phyloP scores from a whole-genome alignment of 164 flowering plant genomes.

The Chimonanthus praecox region DNA sequence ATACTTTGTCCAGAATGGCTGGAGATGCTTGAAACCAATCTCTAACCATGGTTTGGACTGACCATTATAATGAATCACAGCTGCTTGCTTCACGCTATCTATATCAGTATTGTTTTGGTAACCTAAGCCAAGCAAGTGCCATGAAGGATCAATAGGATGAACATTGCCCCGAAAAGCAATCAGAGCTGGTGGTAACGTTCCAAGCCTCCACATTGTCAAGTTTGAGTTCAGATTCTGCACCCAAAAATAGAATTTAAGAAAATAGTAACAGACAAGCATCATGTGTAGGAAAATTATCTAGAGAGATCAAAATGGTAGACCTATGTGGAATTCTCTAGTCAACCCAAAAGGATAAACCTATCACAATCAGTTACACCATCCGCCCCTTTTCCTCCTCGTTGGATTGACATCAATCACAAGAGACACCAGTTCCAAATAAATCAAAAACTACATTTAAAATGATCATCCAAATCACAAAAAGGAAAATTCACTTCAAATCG shows the following conservation, averaged over 20 bases:
- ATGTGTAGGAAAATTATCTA: neutral
- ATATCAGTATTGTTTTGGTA: slow-evolving; percentile 76
- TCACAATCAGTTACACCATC: no score
- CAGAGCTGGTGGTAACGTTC: slow-evolving; percentile 92
- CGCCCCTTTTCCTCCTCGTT: no score
- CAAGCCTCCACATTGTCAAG: slow-evolving; percentile 90
- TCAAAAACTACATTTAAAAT: no score
- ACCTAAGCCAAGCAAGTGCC: slow-evolving; percentile 98
- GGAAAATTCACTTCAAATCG: no score
- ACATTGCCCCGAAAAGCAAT: slow-evolving; percentile 87
- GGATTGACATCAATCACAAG: no score
- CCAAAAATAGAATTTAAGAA: neutral
- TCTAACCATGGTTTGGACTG: slow-evolving; percentile 95
- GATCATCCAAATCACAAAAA: no score
- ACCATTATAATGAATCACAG: slow-evolving; percentile 97
- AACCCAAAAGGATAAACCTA: no score
- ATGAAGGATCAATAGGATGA: slow-evolving; percentile 87
- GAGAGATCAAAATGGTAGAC: no score
- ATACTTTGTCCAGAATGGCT: slow-evolving; percentile 94
- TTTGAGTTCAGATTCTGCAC: slow-evolving; percentile 82
- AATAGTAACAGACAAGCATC: neutral
- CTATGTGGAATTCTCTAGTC: no score
- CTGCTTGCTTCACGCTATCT: slow-evolving; percentile 68
- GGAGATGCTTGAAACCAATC: slow-evolving; percentile 85
- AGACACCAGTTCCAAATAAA: no score